Evolutionary conservation across 768 basidiomycete species (phyloP), one percentile per base, ranked within the genome.

Genomic region (Collybia sp.): DNA sequence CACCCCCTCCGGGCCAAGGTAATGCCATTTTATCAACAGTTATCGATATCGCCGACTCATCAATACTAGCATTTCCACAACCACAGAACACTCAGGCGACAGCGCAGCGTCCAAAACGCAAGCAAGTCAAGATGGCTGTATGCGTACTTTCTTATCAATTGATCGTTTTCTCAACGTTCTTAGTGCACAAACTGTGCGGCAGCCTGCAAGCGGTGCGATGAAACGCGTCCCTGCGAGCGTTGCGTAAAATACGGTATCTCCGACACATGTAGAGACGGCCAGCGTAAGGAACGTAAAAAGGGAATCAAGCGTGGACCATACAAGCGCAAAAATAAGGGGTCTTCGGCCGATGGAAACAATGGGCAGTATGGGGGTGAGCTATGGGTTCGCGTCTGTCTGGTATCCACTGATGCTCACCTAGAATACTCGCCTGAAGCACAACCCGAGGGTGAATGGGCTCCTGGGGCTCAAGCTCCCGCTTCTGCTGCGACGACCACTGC

Each of bases 241-340:
- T 96, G 93, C 55, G 72, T 85, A 58, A 93, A 93, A 66, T 94
- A 94, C 62, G 89, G 88, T 53, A 78, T 92, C 44, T 68, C 79
- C 2, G 75, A 76, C 9, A 76, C 83, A 45, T 96, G 93, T 64
- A 70, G 86, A 45, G 93, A 96, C 63, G 93, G 92, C 25, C 86
- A 89, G 58, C 79, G 93, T 59, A 96, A 95, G 68, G 93, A 95
- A 65, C 77, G 93, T 51, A 92, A 91, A 69, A 91, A 88, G 64
- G 89, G 89, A 45, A 76, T 91, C 63, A 92, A 92, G 67, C 76
- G 89, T 51, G 89, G 89, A 2, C 90, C 89, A 49, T 92, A 92
- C 75, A 89, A 88, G 69, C 72, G 77, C 48, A 76, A 77, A 56
- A 65, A 66, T 48, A 75, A 75, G 47, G 57, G 58, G 11, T 62